Evolutionary conservation across 1,284 basidiomycete species (phyloP), one percentile per base, ranked within the genome.

Genomic region (Sporisorium iseilematis-ciliati): DNA sequence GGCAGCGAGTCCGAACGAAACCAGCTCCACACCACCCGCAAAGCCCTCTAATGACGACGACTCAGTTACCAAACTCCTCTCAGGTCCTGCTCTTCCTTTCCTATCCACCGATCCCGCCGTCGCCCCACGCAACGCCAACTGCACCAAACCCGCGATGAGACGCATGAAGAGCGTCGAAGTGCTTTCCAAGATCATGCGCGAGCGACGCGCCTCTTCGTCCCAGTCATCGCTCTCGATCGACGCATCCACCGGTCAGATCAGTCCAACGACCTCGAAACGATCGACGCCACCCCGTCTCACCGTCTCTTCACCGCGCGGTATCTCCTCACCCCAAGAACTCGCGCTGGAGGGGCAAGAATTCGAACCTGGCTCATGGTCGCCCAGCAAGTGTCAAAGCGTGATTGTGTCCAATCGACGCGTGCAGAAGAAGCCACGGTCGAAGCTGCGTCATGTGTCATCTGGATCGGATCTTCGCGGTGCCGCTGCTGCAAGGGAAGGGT

Each of bases 141-240:
- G 69, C 55, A 73, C 70, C 2, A 52, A 51, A 5, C 75, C 75
- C 7, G 57, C 63, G 41, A 58, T 77, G 54, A 57, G 68, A 41
- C 57, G 72, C 7, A 75, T 75, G 68, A 72, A 75, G 54, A 68
- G 64, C 45, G 70, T 78, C 59, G 76, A 78, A 40, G 66, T 73
- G 29, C 68, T 78, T 25, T 54, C 54, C 65, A 70, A 69, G 46
- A 66, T 74, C 54, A 58, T 78, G 16, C 55, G 59, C 21, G 66
- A 70, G 23, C 63, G 63, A 5, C 64, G 64, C 29, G 49, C 62
- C 12, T 38, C 35, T 38, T 16, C 35, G 14, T 38, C 35, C 35
- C 35, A 50, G 23, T 68, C 52, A 48, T 20, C 25, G 50, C 12
- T 11, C 53, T 10, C n/a, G 41, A 31, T 33, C 42, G 11, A 43